phyloP scores from a whole-genome alignment of 176 grass and related monocot species.

The Avena sativa region DNA sequence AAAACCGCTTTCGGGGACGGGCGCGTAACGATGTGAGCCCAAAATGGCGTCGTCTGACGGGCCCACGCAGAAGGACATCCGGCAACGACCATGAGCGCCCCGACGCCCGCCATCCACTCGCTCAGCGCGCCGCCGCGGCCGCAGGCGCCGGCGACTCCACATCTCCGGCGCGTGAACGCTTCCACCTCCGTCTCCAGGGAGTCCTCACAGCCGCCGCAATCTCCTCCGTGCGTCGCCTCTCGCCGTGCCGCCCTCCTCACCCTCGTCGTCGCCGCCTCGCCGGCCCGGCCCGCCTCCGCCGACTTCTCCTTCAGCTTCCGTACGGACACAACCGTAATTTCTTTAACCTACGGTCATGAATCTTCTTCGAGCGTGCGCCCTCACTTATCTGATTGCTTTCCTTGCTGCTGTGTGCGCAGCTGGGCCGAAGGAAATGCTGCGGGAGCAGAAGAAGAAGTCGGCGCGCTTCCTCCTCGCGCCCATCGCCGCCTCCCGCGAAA shows the following conservation, averaged over 20 bases:
- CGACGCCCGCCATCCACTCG: conserved; percentile 54
- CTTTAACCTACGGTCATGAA: neutral
- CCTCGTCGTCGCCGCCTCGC: conserved; percentile 43
- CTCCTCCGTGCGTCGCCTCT: neutral
- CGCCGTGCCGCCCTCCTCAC: conserved; percentile 54
- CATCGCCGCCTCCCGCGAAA: conserved; percentile 76
- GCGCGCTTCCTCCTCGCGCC: conserved; percentile 78
- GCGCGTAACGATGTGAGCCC: neutral
- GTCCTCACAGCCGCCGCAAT: neutral
- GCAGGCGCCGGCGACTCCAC: conserved; percentile 19
- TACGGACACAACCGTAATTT: conserved; percentile 30
- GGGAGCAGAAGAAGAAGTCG: conserved; percentile 92
- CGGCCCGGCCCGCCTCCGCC: conserved; percentile 35
- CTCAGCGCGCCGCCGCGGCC: conserved; percentile 35
- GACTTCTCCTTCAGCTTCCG: conserved; percentile 79
- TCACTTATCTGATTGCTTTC: conserved; percentile 2
- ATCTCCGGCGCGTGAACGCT: conserved; percentile 8
- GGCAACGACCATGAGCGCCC: conserved; percentile 31
- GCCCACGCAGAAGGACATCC: conserved; percentile 31
- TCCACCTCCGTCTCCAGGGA: neutral
- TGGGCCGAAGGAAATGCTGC: conserved; percentile 85
- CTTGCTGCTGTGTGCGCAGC: conserved; percentile 45
- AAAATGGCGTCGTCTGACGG: neutral
- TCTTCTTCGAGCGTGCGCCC: neutral
- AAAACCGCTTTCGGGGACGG: neutral